Evolutionary conservation across 2,329 filamentous ascomycete species (phyloP), one percentile per base, ranked within the genome.

Genomic region (Lasiodiplodia gonubiensis): DNA sequence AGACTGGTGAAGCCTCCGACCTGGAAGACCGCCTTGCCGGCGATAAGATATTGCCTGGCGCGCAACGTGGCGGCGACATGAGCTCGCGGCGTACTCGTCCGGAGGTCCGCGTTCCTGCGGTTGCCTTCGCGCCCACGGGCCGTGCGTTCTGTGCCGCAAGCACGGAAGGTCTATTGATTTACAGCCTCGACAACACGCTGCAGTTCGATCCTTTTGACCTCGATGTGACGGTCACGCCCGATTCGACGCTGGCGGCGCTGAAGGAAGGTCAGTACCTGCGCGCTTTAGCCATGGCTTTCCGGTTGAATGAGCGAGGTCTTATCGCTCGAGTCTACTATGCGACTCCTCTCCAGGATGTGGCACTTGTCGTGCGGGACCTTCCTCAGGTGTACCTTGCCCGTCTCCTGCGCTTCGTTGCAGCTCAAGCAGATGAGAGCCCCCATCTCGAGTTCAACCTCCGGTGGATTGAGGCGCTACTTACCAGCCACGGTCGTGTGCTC

Each of bases 181-280:
- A 98, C 83, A 95, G 92, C 70, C 84, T 99, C 30, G 95, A 99
- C 76, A 90, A 88, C 49, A 86, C 88, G 5, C 85, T 95, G 33
- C 87, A 93, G 69, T 99, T 99, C 75, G 95, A 99, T 76, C 95
- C 95, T 0, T 97, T 97, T 74, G 95, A 99, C 76, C 88, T 99
- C 18, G 94, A 97, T 78, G 91, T 98, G 75, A 92, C 92, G 70
- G 92, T 99, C 72, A 99, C 95, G 4, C 94, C 94, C 0, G 89
- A 92, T 1, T 93, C 74, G 23, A 85, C 82, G 0, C 75, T 84
- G 5, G 74, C 90, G 2, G 95, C 93, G 0, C 85, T 98, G 0
- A 85, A 90, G 67, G 89, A 93, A 67, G 87, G 86, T 70, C 92
- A 97, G 75, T 97, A 92, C 78, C 86, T 98, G 70, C 97, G 95